phyloP scores from a whole-genome alignment of 352 stramenopile species.

The Globisporangium nagaii region DNA sequence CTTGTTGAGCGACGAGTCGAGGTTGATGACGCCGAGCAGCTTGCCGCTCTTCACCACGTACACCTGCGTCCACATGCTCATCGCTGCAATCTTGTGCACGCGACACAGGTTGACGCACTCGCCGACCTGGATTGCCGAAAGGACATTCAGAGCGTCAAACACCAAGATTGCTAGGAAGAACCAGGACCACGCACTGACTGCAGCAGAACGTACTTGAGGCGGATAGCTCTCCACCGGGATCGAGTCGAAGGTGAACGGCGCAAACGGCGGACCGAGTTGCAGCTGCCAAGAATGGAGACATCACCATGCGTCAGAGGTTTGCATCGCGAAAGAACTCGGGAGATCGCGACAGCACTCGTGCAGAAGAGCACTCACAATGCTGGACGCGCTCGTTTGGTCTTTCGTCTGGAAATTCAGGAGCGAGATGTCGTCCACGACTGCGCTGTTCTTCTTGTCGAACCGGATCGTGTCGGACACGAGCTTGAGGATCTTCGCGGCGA shows the following conservation, averaged over 20 bases:
- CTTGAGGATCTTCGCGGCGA: slow-evolving; percentile 59
- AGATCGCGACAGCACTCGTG: too few relatives aligned
- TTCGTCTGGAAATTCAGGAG: slow-evolving; percentile 68
- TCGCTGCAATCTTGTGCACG: slow-evolving; percentile 71
- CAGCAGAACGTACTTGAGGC: slow-evolving; percentile 34
- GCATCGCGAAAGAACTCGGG: too few relatives aligned
- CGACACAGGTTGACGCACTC: slow-evolving; percentile 64
- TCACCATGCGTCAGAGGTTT: too few relatives aligned
- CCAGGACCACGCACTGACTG: background rate
- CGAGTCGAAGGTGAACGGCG: slow-evolving; percentile 51
- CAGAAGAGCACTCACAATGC: slow-evolving; percentile 23
- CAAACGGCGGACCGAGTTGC: slow-evolving; percentile 62
- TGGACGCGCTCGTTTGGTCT: slow-evolving; percentile 37
- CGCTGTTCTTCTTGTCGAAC: slow-evolving; percentile 61
- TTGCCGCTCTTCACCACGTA: slow-evolving; percentile 73
- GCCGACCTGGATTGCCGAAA: slow-evolving; percentile 29
- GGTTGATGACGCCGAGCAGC: slow-evolving; percentile 59
- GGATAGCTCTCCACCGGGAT: slow-evolving; percentile 75
- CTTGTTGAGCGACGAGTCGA: slow-evolving; percentile 56
- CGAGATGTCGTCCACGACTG: slow-evolving; percentile 58
- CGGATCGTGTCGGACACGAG: slow-evolving; percentile 67
- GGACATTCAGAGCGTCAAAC: too few relatives aligned
- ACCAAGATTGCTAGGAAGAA: too few relatives aligned
- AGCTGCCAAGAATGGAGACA: slow-evolving; percentile 25
- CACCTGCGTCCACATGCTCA: slow-evolving; percentile 80